These are phyloP conservation scores for Sphagnum fallax DNA, from an alignment of 228 moss, liverwort and hornwort genomes.

Conservation along the genomic window DNA sequence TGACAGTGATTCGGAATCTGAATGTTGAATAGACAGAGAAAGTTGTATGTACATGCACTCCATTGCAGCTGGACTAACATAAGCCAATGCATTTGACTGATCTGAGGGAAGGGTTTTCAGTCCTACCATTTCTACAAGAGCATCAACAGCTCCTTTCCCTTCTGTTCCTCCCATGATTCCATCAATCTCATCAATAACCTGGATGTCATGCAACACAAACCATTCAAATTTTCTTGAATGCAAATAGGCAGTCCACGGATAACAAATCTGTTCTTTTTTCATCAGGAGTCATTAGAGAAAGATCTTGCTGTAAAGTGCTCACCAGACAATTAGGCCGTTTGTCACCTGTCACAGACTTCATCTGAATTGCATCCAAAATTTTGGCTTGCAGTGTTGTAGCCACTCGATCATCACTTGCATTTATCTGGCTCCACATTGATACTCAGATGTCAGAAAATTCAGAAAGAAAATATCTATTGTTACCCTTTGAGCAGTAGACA, in stretches of 20 bases:
- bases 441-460: neutral
- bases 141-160: slow-evolving; percentile 83
- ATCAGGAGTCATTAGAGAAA: too few species aligned
- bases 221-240: too few species aligned
- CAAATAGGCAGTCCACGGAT: too few species aligned
- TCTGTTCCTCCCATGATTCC: slow-evolving; percentile 75
- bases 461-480: too few species aligned
- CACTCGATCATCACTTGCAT: slow-evolving; percentile 94
- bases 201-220: slow-evolving; percentile 3
- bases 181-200: slow-evolving; percentile 99
- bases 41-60: too few species aligned
- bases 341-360: slow-evolving; percentile 83
- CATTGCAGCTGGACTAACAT: too few species aligned
- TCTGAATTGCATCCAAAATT: slow-evolving; percentile 94
- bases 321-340: slow-evolving; percentile 95
- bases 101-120: neutral
- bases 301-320: slow-evolving; percentile 5
- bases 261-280: too few species aligned
- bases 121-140: slow-evolving; percentile 79
- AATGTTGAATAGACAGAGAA: too few species aligned
- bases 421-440: slow-evolving; percentile 41
- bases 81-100: too few species aligned
- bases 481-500: too few species aligned
- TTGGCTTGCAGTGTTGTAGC: slow-evolving; percentile 72
- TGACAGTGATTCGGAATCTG: too few species aligned